Evolutionary conservation across 371 early-diverging fungal genomes (phyloP), one percentile per base, ranked within the genome.

Genomic region (Mucor racemosus): DNA sequence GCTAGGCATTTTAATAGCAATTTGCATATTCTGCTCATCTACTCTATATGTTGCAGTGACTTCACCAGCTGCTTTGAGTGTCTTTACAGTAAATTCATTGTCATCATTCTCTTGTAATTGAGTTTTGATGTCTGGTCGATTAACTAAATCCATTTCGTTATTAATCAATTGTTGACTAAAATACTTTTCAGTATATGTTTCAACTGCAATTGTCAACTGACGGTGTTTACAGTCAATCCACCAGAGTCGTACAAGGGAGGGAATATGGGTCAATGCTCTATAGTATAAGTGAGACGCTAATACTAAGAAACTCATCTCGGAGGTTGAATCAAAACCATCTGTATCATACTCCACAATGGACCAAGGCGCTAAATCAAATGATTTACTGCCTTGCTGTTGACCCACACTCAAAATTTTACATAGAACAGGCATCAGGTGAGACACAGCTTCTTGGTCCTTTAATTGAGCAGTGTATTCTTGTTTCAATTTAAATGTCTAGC

Each of bases 21-120:
- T 88, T 66, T 95, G 97, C 80, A 96, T 84, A 5, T 84, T 79
- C 14, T 91, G 89, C 67, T 97, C 98, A 64, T 98, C 98, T 9
- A 97, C 86, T 5, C 78, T 77, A 76, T 93, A 97, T 3, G 84
- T 78, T 1, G 94, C 93, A 1, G 87, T 85, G 0, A 94, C 88
- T 73, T 95, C 95, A 42, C 86, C 84, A 0, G 89, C 82, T 14
- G 84, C 85, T 56, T 86, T 84, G 13, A 89, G 78, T 0, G 90
- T 86, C 72, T 90, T 90, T 66, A 95, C 84, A 13, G 86, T 79
- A 33, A 95, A 85, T 15, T 91, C 86, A 42, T 90, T 80, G 1
- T 70, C 73, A 10, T 78, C 79, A 33, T 83, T 84, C 11, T 86
- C 87, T 36, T 78, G 79, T 34, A 82, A 60, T 42, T 78, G 75